A percentile compares a stretch with the other conserved stretches of the same genome.
These are phyloP conservation scores for Xylariales sp. DNA, from an alignment of 2,329 filamentous ascomycete genomes.

Conservation along the genomic window DNA sequence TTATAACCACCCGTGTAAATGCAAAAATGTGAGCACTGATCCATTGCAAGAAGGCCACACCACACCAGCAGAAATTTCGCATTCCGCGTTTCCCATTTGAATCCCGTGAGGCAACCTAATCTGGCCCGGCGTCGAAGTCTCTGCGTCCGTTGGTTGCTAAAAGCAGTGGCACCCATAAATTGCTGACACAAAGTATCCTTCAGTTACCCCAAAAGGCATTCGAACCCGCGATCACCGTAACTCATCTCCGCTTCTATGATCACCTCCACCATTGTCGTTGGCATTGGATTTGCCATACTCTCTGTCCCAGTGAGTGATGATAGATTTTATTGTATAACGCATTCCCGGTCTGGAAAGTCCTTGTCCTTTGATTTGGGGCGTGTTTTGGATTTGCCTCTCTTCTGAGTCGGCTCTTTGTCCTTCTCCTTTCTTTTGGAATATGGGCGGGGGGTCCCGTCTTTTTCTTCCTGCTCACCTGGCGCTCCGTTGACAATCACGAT, in stretches of 20 bases:
- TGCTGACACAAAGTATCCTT: constrained; percentile 9
- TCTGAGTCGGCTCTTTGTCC: constrained; percentile 38
- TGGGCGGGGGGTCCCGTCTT: constrained; percentile 19
- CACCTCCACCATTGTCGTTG: neutral
- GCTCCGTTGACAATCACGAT: constrained; percentile 22
- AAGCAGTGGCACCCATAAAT: constrained; percentile 4
- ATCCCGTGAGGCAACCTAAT: neutral
- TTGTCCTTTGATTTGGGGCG: constrained; percentile 41
- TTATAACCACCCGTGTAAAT: constrained; percentile 21
- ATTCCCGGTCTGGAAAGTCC: constrained; percentile 44
- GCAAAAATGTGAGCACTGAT: constrained; percentile 2
- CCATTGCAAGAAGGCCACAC: neutral
- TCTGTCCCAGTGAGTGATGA: neutral
- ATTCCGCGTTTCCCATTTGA: neutral
- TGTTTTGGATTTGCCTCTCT: constrained; percentile 43
- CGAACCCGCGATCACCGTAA: constrained; percentile 1
- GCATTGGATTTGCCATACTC: neutral
- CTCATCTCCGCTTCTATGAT: neutral
- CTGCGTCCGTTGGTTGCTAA: neutral
- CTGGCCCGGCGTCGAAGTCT: neutral
- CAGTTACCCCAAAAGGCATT: neutral
- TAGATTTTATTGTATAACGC: constrained; percentile 42
- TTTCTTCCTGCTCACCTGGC: constrained; percentile 18
- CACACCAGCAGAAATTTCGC: neutral
- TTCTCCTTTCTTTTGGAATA: constrained; percentile 38